Percentiles rank a stretch among this genome's conserved stretches.
Evolutionary conservation across 1,139 yeast species (phyloP).

Genomic region (Hemisphaericaspora xylanilytica): DNA sequence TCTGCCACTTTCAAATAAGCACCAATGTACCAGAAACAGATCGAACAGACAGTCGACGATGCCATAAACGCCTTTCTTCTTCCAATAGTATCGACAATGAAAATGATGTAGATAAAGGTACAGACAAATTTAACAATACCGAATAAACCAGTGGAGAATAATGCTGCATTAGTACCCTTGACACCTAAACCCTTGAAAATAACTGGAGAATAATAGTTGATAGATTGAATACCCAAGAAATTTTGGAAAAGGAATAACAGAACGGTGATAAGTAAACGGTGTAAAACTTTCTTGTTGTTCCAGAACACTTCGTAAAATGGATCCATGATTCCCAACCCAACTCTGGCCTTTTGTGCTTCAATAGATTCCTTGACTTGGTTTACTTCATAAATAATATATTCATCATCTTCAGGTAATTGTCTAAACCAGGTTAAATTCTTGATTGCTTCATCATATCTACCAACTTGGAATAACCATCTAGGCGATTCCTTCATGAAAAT

Average conservation of each 20-base stretch:
- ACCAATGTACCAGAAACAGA: constrained; percentile 47
- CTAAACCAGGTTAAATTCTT: constrained; percentile 40
- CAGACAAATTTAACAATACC: constrained; percentile 42
- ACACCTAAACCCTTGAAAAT: constrained; percentile 40
- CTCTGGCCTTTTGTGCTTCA: constrained; percentile 27
- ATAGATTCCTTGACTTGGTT: constrained; percentile 26
- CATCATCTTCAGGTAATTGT: constrained; percentile 35
- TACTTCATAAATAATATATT: constrained; percentile 38
- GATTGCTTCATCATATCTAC: constrained; percentile 33
- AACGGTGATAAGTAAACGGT: constrained; percentile 33
- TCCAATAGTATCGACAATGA: constrained; percentile 40
- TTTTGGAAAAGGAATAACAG: constrained; percentile 40
- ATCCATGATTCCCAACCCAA: constrained; percentile 40
- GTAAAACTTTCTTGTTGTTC: constrained; percentile 26
- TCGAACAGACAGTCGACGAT: constrained; percentile 34
- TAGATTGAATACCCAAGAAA: constrained; percentile 46
- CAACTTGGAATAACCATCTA: constrained; percentile 40
- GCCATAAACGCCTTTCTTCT: constrained; percentile 40
- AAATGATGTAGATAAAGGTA: constrained; percentile 35
- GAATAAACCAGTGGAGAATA: constrained; percentile 44
- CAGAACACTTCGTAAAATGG: constrained; percentile 37
- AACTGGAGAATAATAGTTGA: constrained; percentile 46
- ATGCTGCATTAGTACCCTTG: constrained; percentile 37
- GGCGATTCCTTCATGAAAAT: constrained; percentile 40
- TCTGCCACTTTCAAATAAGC: constrained; percentile 38